Conservation (phyloP, 768 basidiomycete species). For the Amyloporia xantha region DNA sequence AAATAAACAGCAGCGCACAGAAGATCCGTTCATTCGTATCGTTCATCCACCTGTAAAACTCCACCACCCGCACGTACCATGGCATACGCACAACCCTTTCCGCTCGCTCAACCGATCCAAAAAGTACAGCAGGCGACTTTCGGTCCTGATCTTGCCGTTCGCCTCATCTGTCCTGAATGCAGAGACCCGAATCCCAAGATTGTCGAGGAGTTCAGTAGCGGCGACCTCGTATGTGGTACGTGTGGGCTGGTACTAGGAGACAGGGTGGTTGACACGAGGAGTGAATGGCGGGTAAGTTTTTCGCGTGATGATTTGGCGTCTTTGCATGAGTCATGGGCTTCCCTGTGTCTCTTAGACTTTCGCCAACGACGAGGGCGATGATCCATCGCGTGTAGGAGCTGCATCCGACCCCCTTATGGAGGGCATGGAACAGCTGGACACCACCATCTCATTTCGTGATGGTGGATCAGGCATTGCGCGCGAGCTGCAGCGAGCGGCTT, state of each 20-base stretch:
- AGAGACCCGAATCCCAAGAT: conserved; percentile 90
- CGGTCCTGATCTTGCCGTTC: conserved; percentile 80
- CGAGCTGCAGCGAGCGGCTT: conserved; percentile 89
- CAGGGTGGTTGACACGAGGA: conserved; percentile 93
- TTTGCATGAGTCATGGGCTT: background rate
- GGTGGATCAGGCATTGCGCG: conserved; percentile 90
- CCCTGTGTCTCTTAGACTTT: conserved; percentile 66
- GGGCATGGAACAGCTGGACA: conserved; percentile 91
- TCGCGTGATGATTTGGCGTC: conserved; percentile 4
- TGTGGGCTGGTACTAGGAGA: conserved; percentile 96
- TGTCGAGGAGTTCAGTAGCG: conserved; percentile 95
- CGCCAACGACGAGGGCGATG: conserved; percentile 98
- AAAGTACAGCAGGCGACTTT: conserved; percentile 54
- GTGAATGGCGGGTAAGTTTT: conserved; percentile 89
- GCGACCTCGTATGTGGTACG: conserved; percentile 91
- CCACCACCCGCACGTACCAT: conserved; percentile 28
- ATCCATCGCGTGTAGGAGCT: conserved; percentile 99
- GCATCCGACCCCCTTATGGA: conserved; percentile 91
- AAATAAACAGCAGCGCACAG: too few relatives aligned
- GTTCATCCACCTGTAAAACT: background rate
- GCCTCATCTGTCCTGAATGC: conserved; percentile 94
- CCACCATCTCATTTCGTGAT: conserved; percentile 92
- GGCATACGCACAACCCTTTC: conserved; percentile 78
- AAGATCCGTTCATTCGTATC: background rate
- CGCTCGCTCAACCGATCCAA: conserved; percentile 52